These are phyloP conservation scores for Fusarium sp. DNA, from an alignment of 2,329 filamentous ascomycete species.

Conservation along the genomic window DNA sequence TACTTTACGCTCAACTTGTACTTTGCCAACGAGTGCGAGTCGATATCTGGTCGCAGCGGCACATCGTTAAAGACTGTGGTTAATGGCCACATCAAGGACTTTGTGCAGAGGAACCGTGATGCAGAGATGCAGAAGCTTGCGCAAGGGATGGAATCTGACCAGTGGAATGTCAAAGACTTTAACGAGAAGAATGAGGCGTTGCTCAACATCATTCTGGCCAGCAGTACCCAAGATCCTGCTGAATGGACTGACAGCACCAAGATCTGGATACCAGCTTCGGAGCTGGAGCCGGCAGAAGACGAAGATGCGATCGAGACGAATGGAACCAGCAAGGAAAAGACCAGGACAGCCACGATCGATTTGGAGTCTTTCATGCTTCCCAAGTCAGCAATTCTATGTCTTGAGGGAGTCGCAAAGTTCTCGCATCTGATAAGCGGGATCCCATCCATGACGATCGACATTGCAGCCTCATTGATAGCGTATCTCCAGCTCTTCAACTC, in stretches of 20 bases:
- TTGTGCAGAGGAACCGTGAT: slow-evolving; percentile 78
- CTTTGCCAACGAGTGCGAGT: slow-evolving; percentile 89
- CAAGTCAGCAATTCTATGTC: slow-evolving; percentile 82
- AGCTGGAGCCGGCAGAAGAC: slow-evolving; percentile 51
- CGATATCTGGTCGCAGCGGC: slow-evolving; percentile 82
- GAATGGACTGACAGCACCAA: slow-evolving; percentile 73
- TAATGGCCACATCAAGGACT: slow-evolving; percentile 84
- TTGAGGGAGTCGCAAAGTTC: slow-evolving; percentile 85
- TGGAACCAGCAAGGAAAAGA: slow-evolving; percentile 70
- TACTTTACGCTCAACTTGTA: slow-evolving; percentile 87
- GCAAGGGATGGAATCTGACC: slow-evolving; percentile 82
- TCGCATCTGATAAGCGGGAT: slow-evolving; percentile 86
- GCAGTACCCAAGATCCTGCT: slow-evolving; percentile 76
- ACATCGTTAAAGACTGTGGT: slow-evolving; percentile 82
- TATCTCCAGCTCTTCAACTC: slow-evolving; percentile 96
- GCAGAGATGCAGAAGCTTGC: slow-evolving; percentile 80
- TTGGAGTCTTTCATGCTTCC: slow-evolving; percentile 88
- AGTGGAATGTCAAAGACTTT: slow-evolving; percentile 84
- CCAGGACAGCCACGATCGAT: slow-evolving; percentile 81
- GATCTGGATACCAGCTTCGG: slow-evolving; percentile 66
- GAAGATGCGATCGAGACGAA: slow-evolving; percentile 57
- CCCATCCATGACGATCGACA: slow-evolving; percentile 88
- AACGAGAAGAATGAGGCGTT: slow-evolving; percentile 69
- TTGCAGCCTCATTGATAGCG: slow-evolving; percentile 82
- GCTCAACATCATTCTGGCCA: slow-evolving; percentile 73